Base-by-base conservation (phyloP, 2,329 filamentous ascomycete genomes). In the Tolypocladium sp. region DNA sequence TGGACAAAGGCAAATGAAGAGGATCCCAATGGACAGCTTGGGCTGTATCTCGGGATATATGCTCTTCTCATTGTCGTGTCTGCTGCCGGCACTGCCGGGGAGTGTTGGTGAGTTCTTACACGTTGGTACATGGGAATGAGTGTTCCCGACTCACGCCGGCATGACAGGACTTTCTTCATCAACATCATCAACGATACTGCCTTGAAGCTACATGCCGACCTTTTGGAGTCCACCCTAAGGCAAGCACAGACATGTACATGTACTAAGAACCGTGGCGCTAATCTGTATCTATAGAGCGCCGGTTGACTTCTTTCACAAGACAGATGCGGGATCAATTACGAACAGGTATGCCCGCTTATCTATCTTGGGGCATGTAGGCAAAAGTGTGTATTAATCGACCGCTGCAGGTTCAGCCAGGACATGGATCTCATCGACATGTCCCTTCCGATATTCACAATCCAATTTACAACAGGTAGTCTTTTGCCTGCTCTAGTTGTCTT, bases 391-490 rank as follows among this genome's bases (percentile, higher is more conserved):
- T 35, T 35, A 35, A 35, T 10, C 8, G 33, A 35, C 33, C 9
- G 33, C 33, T 35, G 9, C 33, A 35, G 74, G 15, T 76, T 76
- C 60, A 74, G 71, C 10, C 73, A 75, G 44, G 74, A 77, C 40
- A 66, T 74, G 59, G 67, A 66, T 0, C 63, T 74, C 0, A 65
- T 74, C 27, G 72, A 74, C 40, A 67, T 63, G 2, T 67, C 72
- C 55, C 63, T 74, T 7, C 69, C 73, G 15, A 20, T 25, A 13
- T 25, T 35, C 17, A 7, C 54, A 17, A 42, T 56, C 15, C n/a
- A 25, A 7, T 40, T 40, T 30, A 56, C 54, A 4, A 56, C 54
- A 40, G 35, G 1, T 62, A 63, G 9, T 10, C 8, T 10, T 35
- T 35, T 35, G 8, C 33, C 9, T 10, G 8, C 33, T 10, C 33